Conservation (phyloP, 306 rosid genomes). For the Casuarina equisetifolia region DNA sequence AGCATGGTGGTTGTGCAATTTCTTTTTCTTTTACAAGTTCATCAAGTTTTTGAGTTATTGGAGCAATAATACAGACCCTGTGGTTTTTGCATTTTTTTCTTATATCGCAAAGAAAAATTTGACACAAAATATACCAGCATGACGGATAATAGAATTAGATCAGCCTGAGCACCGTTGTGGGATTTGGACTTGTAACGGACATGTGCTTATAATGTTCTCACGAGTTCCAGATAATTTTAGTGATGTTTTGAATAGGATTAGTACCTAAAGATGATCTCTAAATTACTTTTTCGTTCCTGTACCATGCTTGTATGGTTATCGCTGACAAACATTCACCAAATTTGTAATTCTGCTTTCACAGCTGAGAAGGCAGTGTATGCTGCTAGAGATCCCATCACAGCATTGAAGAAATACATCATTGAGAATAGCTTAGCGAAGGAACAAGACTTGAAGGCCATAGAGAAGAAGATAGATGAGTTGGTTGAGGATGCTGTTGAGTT, state of each 20-base stretch:
- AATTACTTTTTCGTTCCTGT: not conserved
- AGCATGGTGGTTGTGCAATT: not conserved
- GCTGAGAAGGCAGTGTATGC: conserved; percentile 97
- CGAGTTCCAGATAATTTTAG: not conserved
- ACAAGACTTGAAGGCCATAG: conserved; percentile 73
- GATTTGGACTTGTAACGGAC: not conserved
- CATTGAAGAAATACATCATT: conserved; percentile 67
- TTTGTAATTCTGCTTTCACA: conserved; percentile 37
- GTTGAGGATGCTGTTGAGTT: conserved; percentile 85
- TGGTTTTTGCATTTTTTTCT: conserved; percentile 2
- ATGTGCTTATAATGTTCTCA: not conserved
- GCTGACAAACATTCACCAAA: conserved; percentile 8
- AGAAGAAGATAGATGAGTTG: conserved; percentile 77
- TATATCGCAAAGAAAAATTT: not conserved
- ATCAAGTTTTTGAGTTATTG: not conserved
- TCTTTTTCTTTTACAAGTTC: not conserved
- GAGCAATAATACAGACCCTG: not conserved
- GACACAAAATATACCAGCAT: not conserved
- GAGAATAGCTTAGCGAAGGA: conserved; percentile 77
- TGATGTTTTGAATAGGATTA: not conserved
- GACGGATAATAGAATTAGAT: not conserved
- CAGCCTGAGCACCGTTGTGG: not conserved
- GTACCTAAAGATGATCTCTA: not conserved
- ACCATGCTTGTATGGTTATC: not conserved
- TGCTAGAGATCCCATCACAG: conserved; percentile 84